These are phyloP conservation scores for Suillus subluteus DNA, from an alignment of 768 basidiomycete genomes.

Conservation along the genomic window DNA sequence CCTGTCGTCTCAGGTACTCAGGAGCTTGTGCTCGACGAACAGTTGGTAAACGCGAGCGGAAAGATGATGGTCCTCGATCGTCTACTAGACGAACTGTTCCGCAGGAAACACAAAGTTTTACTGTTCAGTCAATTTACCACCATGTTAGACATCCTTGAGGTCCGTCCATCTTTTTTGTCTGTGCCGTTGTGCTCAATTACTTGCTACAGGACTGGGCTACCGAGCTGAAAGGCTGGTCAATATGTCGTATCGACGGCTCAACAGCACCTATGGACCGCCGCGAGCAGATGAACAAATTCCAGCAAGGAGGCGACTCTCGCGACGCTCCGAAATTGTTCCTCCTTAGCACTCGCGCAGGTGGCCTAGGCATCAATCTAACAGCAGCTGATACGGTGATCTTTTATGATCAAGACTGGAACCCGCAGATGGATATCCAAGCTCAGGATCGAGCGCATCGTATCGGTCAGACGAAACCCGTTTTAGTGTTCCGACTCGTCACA, in stretches of 20 bases:
- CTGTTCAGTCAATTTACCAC: constrained; percentile 93
- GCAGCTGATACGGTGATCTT: constrained; percentile 49
- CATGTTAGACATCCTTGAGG: constrained; percentile 95
- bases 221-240: constrained; percentile 77
- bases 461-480: constrained; percentile 88
- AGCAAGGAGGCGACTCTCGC: constrained; percentile 62
- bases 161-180: constrained; percentile 31
- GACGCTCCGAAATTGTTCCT: constrained; percentile 80
- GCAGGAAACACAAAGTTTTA: constrained; percentile 81
- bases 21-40: constrained; percentile 47
- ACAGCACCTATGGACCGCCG: constrained; percentile 82
- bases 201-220: constrained; percentile 78
- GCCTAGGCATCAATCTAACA: constrained; percentile 94
- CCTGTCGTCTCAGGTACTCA: constrained; percentile 64
- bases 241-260: constrained; percentile 92
- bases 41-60: constrained; percentile 84
- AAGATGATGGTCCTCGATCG: constrained; percentile 98
- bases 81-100: constrained; percentile 81
- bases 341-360: constrained; percentile 92
- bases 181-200: constrained; percentile 4
- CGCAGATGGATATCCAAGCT: constrained; percentile 96
- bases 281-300: constrained; percentile 85
- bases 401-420: constrained; percentile 50
- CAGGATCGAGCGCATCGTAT: constrained; percentile 96
- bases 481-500: constrained; percentile 86